Conservation (phyloP, 192 early-diverging fungal genomes). For the Backusella tuberculispora region DNA sequence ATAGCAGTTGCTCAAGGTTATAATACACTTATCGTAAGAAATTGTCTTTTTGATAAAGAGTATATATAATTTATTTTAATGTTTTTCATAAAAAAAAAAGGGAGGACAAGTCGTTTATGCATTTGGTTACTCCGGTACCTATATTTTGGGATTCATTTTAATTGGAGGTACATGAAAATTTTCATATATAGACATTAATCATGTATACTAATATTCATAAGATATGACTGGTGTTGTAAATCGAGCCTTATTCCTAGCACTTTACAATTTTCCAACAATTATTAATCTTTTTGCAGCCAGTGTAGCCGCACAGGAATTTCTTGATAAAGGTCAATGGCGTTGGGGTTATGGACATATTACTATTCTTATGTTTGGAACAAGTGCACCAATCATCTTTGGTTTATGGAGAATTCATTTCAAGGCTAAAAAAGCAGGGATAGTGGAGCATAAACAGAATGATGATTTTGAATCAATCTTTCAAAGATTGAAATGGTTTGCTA, state of each 20-base stretch:
- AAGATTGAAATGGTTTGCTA: not conserved
- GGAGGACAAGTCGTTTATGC: slow-evolving; percentile 26
- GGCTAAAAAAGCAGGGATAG: not conserved
- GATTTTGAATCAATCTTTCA: not conserved
- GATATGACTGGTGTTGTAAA: slow-evolving; percentile 23
- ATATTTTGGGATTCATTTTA: slow-evolving; percentile 19
- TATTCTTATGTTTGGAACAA: slow-evolving; percentile 16
- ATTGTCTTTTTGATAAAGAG: not conserved
- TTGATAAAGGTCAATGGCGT: slow-evolving; percentile 18
- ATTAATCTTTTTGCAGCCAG: slow-evolving; percentile 24
- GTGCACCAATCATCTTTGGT: slow-evolving; percentile 21
- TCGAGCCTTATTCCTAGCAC: slow-evolving; percentile 18
- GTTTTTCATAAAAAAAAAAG: not conserved
- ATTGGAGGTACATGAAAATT: slow-evolving; percentile 10
- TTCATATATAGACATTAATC: not conserved
- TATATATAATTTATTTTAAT: too few relatives aligned
- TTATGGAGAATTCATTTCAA: slow-evolving; percentile 17
- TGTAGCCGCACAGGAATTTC: slow-evolving; percentile 11
- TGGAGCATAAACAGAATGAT: not conserved
- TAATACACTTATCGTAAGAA: slow-evolving; percentile 9
- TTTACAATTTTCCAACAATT: slow-evolving; percentile 23
- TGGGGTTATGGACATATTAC: slow-evolving; percentile 25
- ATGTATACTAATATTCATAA: not conserved
- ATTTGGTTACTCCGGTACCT: slow-evolving; percentile 30
- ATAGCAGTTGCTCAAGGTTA: slow-evolving; percentile 12